Evolutionary conservation across 495 filamentous ascomycete genomes (phyloP).

Genomic region (Neurospora tetrasperma): DNA sequence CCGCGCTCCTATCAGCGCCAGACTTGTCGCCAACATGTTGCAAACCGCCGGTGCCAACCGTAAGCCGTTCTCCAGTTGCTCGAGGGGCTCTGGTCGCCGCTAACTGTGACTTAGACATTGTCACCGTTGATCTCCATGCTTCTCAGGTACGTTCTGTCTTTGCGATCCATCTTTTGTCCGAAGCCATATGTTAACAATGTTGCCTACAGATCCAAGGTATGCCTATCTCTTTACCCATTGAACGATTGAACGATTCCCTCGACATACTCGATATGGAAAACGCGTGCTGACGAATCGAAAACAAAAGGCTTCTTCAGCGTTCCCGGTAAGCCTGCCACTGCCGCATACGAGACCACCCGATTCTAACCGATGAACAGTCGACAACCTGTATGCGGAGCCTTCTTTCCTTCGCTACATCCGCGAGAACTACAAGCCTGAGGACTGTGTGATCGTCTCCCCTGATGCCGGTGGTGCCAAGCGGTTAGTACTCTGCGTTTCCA

Average conservation of each 20-base stretch:
- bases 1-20: conserved; percentile 79
- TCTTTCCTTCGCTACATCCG: conserved; percentile 84
- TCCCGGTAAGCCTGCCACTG: conserved; percentile 29
- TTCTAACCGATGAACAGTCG: conserved; percentile 21
- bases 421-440: conserved; percentile 70
- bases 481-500: conserved; percentile 36
- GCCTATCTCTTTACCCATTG: background rate
- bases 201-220: conserved; percentile 14
- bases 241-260: background rate
- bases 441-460: conserved; percentile 91
- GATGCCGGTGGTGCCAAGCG: conserved; percentile 96
- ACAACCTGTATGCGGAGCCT: conserved; percentile 94
- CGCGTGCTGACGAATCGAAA: background rate
- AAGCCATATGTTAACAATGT: background rate
- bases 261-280: background rate
- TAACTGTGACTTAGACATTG: conserved; percentile 58
- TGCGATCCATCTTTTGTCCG: background rate
- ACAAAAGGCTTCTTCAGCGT: conserved; percentile 96
- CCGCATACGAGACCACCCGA: background rate
- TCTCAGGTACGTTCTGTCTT: conserved; percentile 40
- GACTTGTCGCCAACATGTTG: conserved; percentile 95
- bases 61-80: conserved; percentile 13
- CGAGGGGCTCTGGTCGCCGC: conserved; percentile 39
- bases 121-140: conserved; percentile 79
- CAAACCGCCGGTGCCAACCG: conserved; percentile 86